These are phyloP conservation scores for Eucalyptus camaldulensis DNA, from an alignment of 345 rosid genomes.

Conservation along the genomic window DNA sequence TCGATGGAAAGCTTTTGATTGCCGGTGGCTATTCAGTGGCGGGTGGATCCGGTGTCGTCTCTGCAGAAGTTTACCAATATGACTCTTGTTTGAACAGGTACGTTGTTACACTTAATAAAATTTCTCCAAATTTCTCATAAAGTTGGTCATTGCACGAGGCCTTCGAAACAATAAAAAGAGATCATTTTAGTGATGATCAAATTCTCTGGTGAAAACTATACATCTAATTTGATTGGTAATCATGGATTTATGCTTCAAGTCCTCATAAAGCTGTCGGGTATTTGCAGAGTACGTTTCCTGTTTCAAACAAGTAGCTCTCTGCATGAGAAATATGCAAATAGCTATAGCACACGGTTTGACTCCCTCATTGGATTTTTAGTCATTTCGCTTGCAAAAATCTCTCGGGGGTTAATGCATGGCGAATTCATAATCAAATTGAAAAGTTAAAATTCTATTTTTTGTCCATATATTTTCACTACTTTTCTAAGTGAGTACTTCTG, in stretches of 20 bases:
- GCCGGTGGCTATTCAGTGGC: conserved; percentile 51
- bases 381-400: background rate
- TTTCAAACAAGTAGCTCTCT: background rate
- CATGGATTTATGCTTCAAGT: background rate
- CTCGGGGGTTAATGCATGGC: background rate
- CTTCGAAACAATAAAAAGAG: background rate
- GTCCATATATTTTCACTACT: background rate
- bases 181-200: background rate
- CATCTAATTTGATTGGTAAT: background rate
- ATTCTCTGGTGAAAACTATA: background rate
- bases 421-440: background rate
- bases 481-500: background rate
- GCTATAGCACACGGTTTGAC: background rate
- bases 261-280: background rate
- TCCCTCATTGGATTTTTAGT: background rate
- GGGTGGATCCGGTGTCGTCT: conserved; percentile 37
- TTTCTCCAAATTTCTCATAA: background rate
- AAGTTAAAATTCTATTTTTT: background rate
- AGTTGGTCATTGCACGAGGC: background rate
- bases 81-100: conserved; percentile 88
- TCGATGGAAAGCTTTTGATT: conserved; percentile 69
- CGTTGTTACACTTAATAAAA: background rate
- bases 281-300: background rate
- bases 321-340: background rate
- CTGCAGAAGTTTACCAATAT: conserved; percentile 66